Evolutionary conservation across 2,329 filamentous ascomycete genomes (phyloP).

Genomic region (Orbilia quercus): DNA sequence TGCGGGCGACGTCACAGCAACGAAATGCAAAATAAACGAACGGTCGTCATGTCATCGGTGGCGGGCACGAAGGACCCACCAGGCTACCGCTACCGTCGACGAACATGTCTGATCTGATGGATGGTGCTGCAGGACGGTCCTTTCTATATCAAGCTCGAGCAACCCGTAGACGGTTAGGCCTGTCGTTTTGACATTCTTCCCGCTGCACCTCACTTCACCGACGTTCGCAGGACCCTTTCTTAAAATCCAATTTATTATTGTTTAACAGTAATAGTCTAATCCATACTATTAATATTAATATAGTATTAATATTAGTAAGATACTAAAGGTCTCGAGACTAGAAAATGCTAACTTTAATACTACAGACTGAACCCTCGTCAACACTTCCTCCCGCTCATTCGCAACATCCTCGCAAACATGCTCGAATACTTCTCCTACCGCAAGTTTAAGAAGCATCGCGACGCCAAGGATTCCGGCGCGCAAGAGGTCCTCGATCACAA

Average conservation of each 20-base stretch:
- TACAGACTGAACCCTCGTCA: constrained; percentile 28
- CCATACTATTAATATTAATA: too few species aligned
- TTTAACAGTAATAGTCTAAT: too few species aligned
- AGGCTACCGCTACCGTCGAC: constrained; percentile 5
- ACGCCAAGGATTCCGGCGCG: constrained; percentile 64
- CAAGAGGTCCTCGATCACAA: constrained; percentile 48
- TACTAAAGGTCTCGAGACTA: too few species aligned
- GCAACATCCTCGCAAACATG: constrained; percentile 65
- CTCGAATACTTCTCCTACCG: constrained; percentile 73
- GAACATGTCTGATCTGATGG: too few species aligned
- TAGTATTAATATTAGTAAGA: too few species aligned
- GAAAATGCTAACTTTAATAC: not conserved
- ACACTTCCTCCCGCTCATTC: constrained; percentile 7
- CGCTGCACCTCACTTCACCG: constrained; percentile 26
- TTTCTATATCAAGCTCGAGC: constrained; percentile 19
- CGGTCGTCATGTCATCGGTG: constrained; percentile 23
- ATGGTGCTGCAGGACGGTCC: too few species aligned
- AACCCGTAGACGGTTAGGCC: constrained; percentile 7
- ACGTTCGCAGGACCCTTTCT: not conserved
- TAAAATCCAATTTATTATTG: not conserved
- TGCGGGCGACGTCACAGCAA: constrained; percentile 32
- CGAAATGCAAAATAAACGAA: constrained; percentile 31
- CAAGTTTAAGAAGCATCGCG: constrained; percentile 72
- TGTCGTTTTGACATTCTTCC: not conserved
- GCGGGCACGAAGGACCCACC: too few species aligned